Percentiles rank a stretch among this genome's conserved stretches.
phyloP scores from a whole-genome alignment of 345 rosid species.

The Crucihimalaya himalaica region DNA sequence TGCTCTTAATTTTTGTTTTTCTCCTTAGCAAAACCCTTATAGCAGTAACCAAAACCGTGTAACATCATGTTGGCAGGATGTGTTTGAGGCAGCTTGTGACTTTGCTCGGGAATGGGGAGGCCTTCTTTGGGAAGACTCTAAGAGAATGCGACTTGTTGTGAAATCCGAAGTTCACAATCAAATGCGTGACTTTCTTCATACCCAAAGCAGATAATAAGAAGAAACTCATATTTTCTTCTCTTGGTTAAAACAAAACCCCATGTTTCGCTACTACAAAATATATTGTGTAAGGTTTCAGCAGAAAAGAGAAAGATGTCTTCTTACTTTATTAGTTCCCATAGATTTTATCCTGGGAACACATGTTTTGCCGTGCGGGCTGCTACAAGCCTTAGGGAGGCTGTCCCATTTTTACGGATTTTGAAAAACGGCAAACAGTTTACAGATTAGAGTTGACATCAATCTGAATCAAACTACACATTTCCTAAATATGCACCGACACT shows the following conservation, averaged over 20 bases:
- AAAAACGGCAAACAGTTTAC: not conserved
- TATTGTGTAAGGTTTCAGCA: not conserved
- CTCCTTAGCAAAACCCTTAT: not conserved
- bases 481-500: not conserved
- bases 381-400: not conserved
- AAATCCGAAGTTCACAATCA: slow-evolving; percentile 79
- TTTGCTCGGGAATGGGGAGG: slow-evolving; percentile 74
- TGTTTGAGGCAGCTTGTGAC: slow-evolving; percentile 80
- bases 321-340: not conserved
- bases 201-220: slow-evolving; percentile 50
- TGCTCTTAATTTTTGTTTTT: not conserved
- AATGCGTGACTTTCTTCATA: slow-evolving; percentile 80
- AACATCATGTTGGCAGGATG: slow-evolving; percentile 53
- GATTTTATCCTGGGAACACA: not conserved
- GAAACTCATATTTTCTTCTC: not conserved
- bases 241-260: not conserved
- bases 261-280: not conserved
- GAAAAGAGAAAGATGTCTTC: not conserved
- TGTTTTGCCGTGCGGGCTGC: not conserved
- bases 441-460: not conserved
- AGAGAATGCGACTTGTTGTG: slow-evolving; percentile 77
- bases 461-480: not conserved
- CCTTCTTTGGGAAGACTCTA: slow-evolving; percentile 92
- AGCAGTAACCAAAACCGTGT: not conserved
- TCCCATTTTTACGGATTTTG: not conserved